Percentiles rank a stretch among this genome's conserved stretches.
phyloP scores from a whole-genome alignment of 768 basidiomycete species.

The Lentinula aciculospora region DNA sequence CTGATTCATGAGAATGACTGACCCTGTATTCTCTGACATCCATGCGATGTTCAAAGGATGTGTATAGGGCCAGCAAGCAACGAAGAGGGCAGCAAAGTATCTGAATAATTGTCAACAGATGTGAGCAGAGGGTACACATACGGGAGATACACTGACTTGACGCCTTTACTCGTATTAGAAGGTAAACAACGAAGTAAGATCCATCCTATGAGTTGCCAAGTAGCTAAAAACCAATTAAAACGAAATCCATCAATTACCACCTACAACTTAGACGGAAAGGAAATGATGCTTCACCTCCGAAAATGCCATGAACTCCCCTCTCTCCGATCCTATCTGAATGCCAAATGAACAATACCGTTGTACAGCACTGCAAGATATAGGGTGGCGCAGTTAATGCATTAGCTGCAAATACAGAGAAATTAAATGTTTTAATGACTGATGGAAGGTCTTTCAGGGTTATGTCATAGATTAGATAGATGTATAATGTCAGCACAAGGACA shows the following conservation, averaged over 20 bases:
- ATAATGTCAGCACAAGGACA: not conserved
- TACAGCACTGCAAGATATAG: constrained; percentile 8
- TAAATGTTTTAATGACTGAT: constrained; percentile 31
- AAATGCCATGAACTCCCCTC: constrained; percentile 22
- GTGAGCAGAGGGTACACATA: not conserved
- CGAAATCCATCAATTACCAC: not conserved
- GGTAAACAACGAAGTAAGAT: constrained; percentile 28
- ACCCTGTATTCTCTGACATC: constrained; percentile 35
- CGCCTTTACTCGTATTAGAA: constrained; percentile 17
- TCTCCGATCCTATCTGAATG: constrained; percentile 10
- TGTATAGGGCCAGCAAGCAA: constrained; percentile 32
- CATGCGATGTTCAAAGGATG: constrained; percentile 34
- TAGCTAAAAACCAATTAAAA: constrained; percentile 16
- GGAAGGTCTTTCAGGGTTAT: constrained; percentile 24
- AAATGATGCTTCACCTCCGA: constrained; percentile 20
- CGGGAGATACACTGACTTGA: constrained; percentile 19
- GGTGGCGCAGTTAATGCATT: constrained; percentile 23
- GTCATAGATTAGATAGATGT: not conserved
- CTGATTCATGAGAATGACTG: too few relatives aligned
- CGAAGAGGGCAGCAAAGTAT: constrained; percentile 27
- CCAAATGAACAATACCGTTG: constrained; percentile 9
- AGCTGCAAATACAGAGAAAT: constrained; percentile 29
- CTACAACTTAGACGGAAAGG: not conserved
- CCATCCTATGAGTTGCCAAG: constrained; percentile 32
- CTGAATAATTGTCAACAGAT: constrained; percentile 5